Base-by-base conservation (phyloP, 129 eudicot species). In the Heracleum sosnowskyi region DNA sequence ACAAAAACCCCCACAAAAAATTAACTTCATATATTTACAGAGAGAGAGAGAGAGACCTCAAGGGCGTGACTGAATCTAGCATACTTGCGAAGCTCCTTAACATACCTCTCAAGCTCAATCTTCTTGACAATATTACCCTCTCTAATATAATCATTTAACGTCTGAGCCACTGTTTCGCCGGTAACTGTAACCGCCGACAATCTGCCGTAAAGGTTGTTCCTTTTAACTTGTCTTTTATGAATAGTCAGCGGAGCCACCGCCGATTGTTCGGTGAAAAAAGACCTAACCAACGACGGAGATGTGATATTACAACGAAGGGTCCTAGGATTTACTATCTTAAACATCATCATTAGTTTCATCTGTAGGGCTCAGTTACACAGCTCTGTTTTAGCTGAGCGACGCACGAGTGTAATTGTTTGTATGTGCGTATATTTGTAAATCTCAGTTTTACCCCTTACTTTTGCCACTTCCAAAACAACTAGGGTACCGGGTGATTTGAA, bases 181-280 rank as follows among this genome's bases (percentile, higher is more conserved):
- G 79, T 84, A 45, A 79, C 41, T 17, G 86, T 90, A 79, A 92
- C 75, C 44, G 89, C 90, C 55, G 90, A 90, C 69, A 92, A 79
- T 81, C 92, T 74, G 39, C 72, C 72, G 18, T 66, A 66, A 15
- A 66, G 24, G 22, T 33, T 33, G 24, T 66, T 33, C 72, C 72
- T 31, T 31, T 33, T 66, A 12, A 66, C 24, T 12, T 15, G 22
- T 66, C 2, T 33, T 31, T 31, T 66, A 31, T 31, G 16, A 33
- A 6, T 13, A 15, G 22, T 64, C 4, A 64, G 9, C 70, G 37
- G 70, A 29, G 17, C 20, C 70, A 4, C 69, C 36, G 18, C 69
- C 36, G 63, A 53, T 53, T 53, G 11, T 11, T 13, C 22, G 18
- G 72, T 28, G 16, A 37, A 33, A 31, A 28, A 15, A 11, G 11